Evolutionary conservation across 2,329 filamentous ascomycete genomes (phyloP).

Genomic region (Colletotrichum sidae): DNA sequence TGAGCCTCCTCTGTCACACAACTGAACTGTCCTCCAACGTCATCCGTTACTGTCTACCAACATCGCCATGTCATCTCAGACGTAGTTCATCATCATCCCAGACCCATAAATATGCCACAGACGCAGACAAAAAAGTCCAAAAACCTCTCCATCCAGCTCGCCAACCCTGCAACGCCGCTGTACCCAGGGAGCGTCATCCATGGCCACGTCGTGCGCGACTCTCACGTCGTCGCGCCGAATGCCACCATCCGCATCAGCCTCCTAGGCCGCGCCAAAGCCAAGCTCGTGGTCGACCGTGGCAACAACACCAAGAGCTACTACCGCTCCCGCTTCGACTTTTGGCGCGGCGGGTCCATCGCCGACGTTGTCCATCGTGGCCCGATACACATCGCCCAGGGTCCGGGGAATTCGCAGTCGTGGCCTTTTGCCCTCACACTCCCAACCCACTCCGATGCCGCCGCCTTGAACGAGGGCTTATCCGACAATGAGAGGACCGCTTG

Average conservation of each 20-base stretch:
- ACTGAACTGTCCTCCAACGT: no score
- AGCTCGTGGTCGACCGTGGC: conserved; percentile 36
- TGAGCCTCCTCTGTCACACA: no score
- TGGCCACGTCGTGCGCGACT: not conserved
- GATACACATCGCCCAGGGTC: conserved; percentile 35
- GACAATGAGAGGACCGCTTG: conserved; percentile 27
- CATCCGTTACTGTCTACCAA: no score
- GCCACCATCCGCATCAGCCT: conserved; percentile 41
- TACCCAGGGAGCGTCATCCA: not conserved
- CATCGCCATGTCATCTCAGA: no score
- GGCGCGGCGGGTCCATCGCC: conserved; percentile 34
- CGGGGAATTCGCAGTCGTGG: conserved; percentile 39
- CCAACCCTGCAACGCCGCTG: not conserved
- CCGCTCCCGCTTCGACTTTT: conserved; percentile 43
- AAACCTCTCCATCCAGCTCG: conserved; percentile 12
- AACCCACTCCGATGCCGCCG: conserved; percentile 6
- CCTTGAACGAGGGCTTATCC: conserved; percentile 1
- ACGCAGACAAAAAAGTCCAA: not conserved
- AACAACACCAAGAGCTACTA: conserved; percentile 34
- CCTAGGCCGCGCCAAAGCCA: conserved; percentile 43
- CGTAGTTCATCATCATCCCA: no score
- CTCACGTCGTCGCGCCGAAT: conserved; percentile 38
- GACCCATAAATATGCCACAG: no score
- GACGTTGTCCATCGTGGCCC: conserved; percentile 41
- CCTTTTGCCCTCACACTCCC: conserved; percentile 46